These are phyloP conservation scores for Globisporangium acanthophoron DNA, from an alignment of 352 stramenopile genomes.

Conservation along the genomic window DNA sequence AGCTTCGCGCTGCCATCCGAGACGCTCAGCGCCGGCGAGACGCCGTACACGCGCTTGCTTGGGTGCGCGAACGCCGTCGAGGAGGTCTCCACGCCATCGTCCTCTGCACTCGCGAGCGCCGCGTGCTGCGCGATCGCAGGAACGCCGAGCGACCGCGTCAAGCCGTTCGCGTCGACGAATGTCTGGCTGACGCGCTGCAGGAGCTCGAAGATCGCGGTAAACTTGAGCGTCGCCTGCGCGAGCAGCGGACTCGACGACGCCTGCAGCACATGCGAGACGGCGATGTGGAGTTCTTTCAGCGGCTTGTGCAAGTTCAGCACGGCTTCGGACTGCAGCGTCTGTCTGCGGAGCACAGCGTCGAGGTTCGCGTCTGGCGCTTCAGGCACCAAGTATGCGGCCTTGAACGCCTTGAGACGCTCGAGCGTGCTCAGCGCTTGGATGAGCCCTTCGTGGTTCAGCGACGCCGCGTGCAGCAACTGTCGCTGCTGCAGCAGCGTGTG, in stretches of 20 bases:
- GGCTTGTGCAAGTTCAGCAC: slow-evolving; percentile 40
- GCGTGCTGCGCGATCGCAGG: slow-evolving; percentile 47
- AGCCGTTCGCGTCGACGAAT: slow-evolving; percentile 18
- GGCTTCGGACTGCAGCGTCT: slow-evolving; percentile 41
- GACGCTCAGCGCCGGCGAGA: slow-evolving; percentile 45
- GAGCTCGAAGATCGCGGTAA: slow-evolving; percentile 23
- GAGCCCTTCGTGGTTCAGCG: slow-evolving; percentile 68
- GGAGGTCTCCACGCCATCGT: slow-evolving; percentile 26
- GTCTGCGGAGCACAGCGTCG: slow-evolving; percentile 41
- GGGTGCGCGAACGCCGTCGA: slow-evolving; percentile 54
- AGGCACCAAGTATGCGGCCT: slow-evolving; percentile 14
- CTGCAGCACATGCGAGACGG: slow-evolving; percentile 43
- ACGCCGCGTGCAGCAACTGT: slow-evolving; percentile 61
- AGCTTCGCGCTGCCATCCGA: background rate
- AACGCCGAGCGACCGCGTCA: slow-evolving; percentile 39
- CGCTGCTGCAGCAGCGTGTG: slow-evolving; percentile 86
- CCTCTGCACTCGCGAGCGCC: slow-evolving; percentile 40
- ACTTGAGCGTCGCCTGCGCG: slow-evolving; percentile 9
- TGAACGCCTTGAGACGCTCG: slow-evolving; percentile 40
- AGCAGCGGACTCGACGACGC: slow-evolving; percentile 14
- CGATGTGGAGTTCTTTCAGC: slow-evolving; percentile 64
- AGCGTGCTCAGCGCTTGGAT: slow-evolving; percentile 46
- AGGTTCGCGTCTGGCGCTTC: slow-evolving; percentile 4
- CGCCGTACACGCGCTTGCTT: slow-evolving; percentile 50
- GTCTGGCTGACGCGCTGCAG: slow-evolving; percentile 26